Base-by-base conservation (phyloP, 164 flowering plant genomes). In the Stephania yunnanensis region DNA sequence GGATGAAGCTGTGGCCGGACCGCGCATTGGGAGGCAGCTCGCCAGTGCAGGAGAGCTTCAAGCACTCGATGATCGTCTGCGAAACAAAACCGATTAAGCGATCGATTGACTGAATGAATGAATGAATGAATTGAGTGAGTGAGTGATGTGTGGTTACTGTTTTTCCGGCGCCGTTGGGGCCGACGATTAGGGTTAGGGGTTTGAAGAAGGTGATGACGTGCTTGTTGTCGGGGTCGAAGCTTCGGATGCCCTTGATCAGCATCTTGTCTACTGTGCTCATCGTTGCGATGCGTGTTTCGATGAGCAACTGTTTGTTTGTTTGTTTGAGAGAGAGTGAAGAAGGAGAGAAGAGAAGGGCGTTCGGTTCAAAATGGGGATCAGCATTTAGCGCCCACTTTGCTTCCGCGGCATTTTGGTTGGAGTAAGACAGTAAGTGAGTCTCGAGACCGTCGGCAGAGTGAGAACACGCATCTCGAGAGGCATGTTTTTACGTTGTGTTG, bases 261-360 rank as follows among this genome's bases (percentile, higher is more conserved):
- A 95, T 95, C 81, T 95, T 95, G 66, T 95, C 99, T 5, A 95
- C 95, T 7, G 99, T 95, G 74, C 98, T 95, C 99, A 95, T 95
- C 73, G 87, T 88, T 7, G 2, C 20, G 63, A 4, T 55, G 17
- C 19, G 63, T 25, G 63, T 0, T 9, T 1, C 12, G 55, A 50
- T 9, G 25, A 25, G 25, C 25, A 25, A 25, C 25, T 25, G 25
- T 25, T 25, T 25, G 25, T 25, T 25, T 25, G 25, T 25, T 25
- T 25, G 25, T 25, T 25, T 25, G 25, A 25, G 25, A 25, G 25
- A 6, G 15, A 50, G 55, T 9, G 55, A 50, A 9, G 15, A 0
- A 2, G 12, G 6, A 17, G 6, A 55, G 13, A 55, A 12, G 1
- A 55, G 63, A 55, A 4, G 63, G 63, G 13, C 63, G 63, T 10